Evolutionary conservation across 257 asterid species (phyloP), one percentile per base, ranked within the genome.

Genomic region (Ehretia macrophylla): DNA sequence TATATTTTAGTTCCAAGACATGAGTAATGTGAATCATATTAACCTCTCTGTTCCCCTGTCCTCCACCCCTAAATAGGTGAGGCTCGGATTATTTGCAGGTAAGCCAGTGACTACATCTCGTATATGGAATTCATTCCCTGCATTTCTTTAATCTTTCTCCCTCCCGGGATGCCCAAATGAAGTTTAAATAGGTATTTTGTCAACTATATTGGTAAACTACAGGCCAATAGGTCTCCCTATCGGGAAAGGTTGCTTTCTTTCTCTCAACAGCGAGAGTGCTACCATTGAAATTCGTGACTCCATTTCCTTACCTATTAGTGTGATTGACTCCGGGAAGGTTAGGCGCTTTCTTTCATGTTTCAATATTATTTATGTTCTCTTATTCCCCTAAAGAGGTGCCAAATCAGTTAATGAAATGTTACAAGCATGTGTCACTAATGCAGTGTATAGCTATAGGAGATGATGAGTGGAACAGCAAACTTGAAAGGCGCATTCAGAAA

Each of bases 1-100:
- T 6, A 6, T 6, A 27, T 27, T 27, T 27, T 27, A 27, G 3
- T 27, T 27, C 35, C 6, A 27, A 19, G 16, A 17, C 11, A 17
- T 38, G 13, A 5, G 17, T 19, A 27, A 18, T 8, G 8, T 40
- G 19, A 22, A 13, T 14, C 8, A 38, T 14, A 42, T 51, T 21
- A 13, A 14, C n/a, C n/a, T n/a, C n/a, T n/a, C n/a, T 17, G 14
- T 45, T 38, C 56, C 21, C 45, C 17, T 21, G 14, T 48, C 50
- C 62, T 55, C 53, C 60, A 48, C 58, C 53, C 68, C 58, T 14
- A 63, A 59, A 56, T 55, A 88, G 96, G 93, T 4, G 95, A 88
- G 65, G 86, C 83, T 45, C 73, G 81, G 18, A 66, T 88, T 47
- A 73, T 85, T 65, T 85, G 92, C 83, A 85, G 96, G 96, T 88